phyloP scores from a whole-genome alignment of 2,329 filamentous ascomycete genomes.

The Trichoderma pleuroti region DNA sequence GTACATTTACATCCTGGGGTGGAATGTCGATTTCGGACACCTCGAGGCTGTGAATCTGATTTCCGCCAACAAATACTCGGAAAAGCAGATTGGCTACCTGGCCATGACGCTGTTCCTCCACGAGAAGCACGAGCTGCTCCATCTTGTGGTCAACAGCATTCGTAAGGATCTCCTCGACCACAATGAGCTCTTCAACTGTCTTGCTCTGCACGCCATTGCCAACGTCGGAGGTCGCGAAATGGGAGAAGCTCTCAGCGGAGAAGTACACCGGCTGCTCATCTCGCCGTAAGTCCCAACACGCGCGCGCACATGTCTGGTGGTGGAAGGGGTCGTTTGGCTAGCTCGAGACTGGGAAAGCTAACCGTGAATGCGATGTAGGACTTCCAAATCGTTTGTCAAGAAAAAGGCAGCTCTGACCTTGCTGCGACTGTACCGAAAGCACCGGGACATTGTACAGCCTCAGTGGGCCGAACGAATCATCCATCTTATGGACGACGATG shows the following conservation, averaged over 20 bases:
- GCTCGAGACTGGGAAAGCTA: neutral
- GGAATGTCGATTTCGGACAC: slow-evolving; percentile 98
- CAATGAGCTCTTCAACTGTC: slow-evolving; percentile 95
- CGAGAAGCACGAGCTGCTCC: slow-evolving; percentile 92
- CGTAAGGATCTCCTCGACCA: slow-evolving; percentile 91
- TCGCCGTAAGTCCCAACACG: slow-evolving; percentile 66
- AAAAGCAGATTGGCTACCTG: slow-evolving; percentile 98
- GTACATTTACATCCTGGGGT: slow-evolving; percentile 98
- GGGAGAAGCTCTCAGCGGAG: slow-evolving; percentile 86
- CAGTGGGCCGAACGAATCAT: slow-evolving; percentile 98
- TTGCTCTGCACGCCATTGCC: slow-evolving; percentile 94
- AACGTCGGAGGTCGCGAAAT: slow-evolving; percentile 97
- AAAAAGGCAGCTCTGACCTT: slow-evolving; percentile 97
- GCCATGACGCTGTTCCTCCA: slow-evolving; percentile 96
- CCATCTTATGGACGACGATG: slow-evolving; percentile 95
- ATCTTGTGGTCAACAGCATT: slow-evolving; percentile 97
- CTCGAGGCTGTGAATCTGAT: slow-evolving; percentile 97
- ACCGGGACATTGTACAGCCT: slow-evolving; percentile 86
- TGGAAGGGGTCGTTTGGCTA: neutral
- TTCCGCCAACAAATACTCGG: slow-evolving; percentile 93
- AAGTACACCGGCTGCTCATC: slow-evolving; percentile 91
- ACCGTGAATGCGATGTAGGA: slow-evolving; percentile 31
- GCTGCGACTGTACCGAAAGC: slow-evolving; percentile 89
- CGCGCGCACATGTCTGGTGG: neutral
- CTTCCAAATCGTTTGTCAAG: slow-evolving; percentile 95